Conservation (phyloP, 345 rosid genomes). For the Cardamine chenopodiifolia region DNA sequence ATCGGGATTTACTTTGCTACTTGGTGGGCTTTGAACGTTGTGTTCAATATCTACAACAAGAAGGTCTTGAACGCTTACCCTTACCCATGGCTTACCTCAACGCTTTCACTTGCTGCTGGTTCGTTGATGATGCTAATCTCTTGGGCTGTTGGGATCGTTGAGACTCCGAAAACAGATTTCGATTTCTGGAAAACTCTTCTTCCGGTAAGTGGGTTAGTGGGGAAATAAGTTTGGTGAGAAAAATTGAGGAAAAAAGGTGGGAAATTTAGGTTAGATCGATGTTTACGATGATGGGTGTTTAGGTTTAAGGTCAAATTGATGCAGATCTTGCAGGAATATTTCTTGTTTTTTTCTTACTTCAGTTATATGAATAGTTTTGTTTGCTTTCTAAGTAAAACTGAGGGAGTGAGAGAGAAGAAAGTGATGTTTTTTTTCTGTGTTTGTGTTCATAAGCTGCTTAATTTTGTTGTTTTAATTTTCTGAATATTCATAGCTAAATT, state of each 20-base stretch:
- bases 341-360: slow-evolving; percentile 39
- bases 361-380: slow-evolving; percentile 50
- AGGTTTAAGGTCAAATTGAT: slow-evolving; percentile 29
- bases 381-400: slow-evolving; percentile 47
- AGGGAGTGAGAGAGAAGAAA: slow-evolving; percentile 36
- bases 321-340: slow-evolving; percentile 48
- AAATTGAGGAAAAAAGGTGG: not conserved
- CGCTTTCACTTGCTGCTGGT: slow-evolving; percentile 91
- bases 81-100: slow-evolving; percentile 96
- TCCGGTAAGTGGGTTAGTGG: slow-evolving; percentile 72
- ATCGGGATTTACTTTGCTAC: slow-evolving; percentile 91
- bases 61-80: slow-evolving; percentile 96
- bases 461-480: slow-evolving; percentile 2
- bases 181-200: slow-evolving; percentile 94
- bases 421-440: slow-evolving; percentile 37
- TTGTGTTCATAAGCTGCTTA: slow-evolving; percentile 21
- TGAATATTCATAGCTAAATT: not conserved
- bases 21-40: slow-evolving; percentile 98
- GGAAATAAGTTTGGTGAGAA: slow-evolving; percentile 25
- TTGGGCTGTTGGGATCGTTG: slow-evolving; percentile 85
- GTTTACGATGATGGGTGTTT: slow-evolving; percentile 36
- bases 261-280: slow-evolving; percentile 30
- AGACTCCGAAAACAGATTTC: slow-evolving; percentile 85
- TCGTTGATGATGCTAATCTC: slow-evolving; percentile 97
- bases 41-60: slow-evolving; percentile 95